Evolutionary conservation across 2,329 filamentous ascomycete species (phyloP), one percentile per base, ranked within the genome.

Genomic region (Scytalidium sp.): DNA sequence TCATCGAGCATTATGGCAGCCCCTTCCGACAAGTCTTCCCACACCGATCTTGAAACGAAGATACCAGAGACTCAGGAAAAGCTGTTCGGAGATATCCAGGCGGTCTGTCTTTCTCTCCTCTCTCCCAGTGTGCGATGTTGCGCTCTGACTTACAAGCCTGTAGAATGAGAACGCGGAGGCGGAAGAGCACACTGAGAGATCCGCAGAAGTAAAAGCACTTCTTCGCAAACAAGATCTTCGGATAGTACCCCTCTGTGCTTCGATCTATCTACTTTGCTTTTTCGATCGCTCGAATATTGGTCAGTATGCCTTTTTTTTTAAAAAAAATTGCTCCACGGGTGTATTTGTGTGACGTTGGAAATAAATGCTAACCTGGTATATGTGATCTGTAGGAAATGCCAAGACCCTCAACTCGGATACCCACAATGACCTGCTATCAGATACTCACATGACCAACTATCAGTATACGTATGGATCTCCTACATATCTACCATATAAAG

Each of bases 241-340:
- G 48, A 84, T 88, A 50, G 70, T 87, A 13, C 84, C 85, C 1
- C 67, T 87, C 13, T 80, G 75, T n/a, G 79, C 81, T 6, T 70
- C 66, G 46, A 84, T 88, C 45, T 89, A 86, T 64, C 73, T 88
- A 42, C 74, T 88, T 19, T 85, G 81, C 66, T 87, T 84, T 62
- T 75, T 88, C 20, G 84, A 88, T 65, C 74, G 81, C 41, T 78
- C 81, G 49, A 88, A 88, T 64, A 87, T 88, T 50, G 83, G 83
- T 72, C 50, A 43, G 58, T 41, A 17, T 32, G 2, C 45, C 20
- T 17, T 19, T n/a, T n/a, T n/a, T 29, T n/a, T n/a, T n/a, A n/a
- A n/a, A n/a, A n/a, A n/a, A n/a, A n/a, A n/a, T n/a, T 20, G 6
- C 2, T 36, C 32, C 32, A 36, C 8, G 11, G 5, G 13, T 36